Conservation (phyloP, 257 asterid genomes). For the Prunella vulgaris region DNA sequence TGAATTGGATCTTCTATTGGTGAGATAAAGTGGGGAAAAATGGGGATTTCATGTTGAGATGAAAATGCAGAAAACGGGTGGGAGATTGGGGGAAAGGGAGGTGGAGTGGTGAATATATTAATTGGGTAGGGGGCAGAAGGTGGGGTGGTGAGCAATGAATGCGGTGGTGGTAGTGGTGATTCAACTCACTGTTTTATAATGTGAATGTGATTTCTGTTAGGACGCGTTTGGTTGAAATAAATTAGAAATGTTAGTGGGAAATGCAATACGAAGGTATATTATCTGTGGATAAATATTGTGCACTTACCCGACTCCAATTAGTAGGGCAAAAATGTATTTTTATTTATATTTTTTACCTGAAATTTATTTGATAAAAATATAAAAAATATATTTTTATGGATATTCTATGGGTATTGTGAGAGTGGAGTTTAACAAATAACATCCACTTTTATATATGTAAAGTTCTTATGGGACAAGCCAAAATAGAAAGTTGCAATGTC, state of each 20-base stretch:
- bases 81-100: conserved; percentile 24
- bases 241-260: too few species aligned
- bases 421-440: too few species aligned
- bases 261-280: background rate
- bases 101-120: conserved; percentile 27
- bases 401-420: too few species aligned
- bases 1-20: background rate
- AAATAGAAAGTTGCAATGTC: too few species aligned
- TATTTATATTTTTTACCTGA: too few species aligned
- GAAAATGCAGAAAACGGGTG: conserved; percentile 22
- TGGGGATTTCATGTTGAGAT: conserved; percentile 25
- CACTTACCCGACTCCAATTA: too few species aligned
- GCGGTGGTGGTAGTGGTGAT: conserved; percentile 9
- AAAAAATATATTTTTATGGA: too few species aligned
- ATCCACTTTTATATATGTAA: too few species aligned
- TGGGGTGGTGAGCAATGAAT: conserved; percentile 29
- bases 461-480: too few species aligned
- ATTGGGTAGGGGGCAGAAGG: conserved; percentile 17
- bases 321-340: too few species aligned
- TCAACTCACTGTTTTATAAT: too few species aligned
- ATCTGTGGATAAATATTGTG: background rate
- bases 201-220: background rate
- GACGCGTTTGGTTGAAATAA: conserved; percentile 22
- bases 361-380: too few species aligned
- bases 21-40: background rate